Conservation (phyloP, 768 basidiomycete species). For the Amanita pseudoporphyria region DNA sequence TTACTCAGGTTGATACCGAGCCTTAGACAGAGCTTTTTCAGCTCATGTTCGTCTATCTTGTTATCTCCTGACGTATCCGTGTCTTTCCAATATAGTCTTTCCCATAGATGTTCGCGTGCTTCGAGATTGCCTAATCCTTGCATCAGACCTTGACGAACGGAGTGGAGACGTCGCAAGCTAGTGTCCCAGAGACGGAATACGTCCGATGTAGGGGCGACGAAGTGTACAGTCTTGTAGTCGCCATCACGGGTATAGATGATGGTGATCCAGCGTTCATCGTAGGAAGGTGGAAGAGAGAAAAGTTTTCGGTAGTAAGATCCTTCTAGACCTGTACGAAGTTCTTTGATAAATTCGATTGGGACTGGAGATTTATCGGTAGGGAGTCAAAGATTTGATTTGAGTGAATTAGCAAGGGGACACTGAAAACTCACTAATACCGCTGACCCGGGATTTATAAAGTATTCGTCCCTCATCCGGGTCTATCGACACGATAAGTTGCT, state of each 20-base stretch:
- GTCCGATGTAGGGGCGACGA: conserved; percentile 59
- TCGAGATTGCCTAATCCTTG: conserved; percentile 60
- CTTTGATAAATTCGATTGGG: conserved; percentile 82
- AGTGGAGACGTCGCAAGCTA: conserved; percentile 57
- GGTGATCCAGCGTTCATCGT: conserved; percentile 77
- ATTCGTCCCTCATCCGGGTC: conserved; percentile 79
- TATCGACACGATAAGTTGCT: conserved; percentile 58
- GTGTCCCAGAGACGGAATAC: conserved; percentile 46
- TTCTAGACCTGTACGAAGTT: conserved; percentile 71
- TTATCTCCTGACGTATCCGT: conserved; percentile 50
- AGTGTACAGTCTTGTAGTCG: conserved; percentile 77
- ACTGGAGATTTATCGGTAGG: too few species aligned
- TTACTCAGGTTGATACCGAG: conserved; percentile 58
- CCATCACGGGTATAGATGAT: conserved; percentile 76
- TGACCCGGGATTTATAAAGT: conserved; percentile 65
- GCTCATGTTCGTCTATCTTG: conserved; percentile 62
- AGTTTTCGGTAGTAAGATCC: conserved; percentile 70
- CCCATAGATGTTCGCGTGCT: conserved; percentile 69
- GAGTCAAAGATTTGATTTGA: too few species aligned
- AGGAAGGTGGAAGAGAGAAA: conserved; percentile 57
- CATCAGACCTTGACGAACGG: conserved; percentile 69
- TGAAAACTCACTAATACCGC: conserved; percentile 41
- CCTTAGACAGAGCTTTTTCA: conserved; percentile 61
- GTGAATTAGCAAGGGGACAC: conserved; percentile 28
- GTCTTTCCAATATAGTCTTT: conserved; percentile 77